Evolutionary conservation across 257 asterid species (phyloP).

Genomic region (Datura wrightii): DNA sequence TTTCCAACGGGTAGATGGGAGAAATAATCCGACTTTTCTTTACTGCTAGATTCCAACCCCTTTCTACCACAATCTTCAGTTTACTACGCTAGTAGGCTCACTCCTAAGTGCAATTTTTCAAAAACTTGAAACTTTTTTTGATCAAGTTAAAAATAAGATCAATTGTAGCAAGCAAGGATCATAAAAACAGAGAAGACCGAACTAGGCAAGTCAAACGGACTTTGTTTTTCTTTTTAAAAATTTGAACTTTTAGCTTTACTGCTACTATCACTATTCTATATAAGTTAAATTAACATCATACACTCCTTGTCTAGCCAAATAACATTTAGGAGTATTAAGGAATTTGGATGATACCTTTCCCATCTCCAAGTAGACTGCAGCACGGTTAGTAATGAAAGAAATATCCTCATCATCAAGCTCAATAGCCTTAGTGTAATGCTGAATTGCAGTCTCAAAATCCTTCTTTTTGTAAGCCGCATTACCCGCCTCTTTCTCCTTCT

Average conservation of each 20-base stretch:
- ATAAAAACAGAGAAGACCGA: neutral
- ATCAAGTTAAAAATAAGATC: neutral
- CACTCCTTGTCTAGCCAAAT: neutral
- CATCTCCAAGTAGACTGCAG: constrained; percentile 95
- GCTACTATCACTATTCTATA: neutral
- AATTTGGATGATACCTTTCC: constrained; percentile 63
- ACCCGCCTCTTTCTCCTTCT: constrained; percentile 86
- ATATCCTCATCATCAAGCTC: constrained; percentile 81
- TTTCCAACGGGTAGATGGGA: neutral
- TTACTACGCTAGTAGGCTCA: neutral
- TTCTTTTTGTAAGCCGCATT: constrained; percentile 91
- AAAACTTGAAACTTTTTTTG: neutral
- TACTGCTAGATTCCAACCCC: neutral
- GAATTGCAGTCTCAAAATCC: constrained; percentile 85
- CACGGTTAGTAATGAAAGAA: constrained; percentile 87
- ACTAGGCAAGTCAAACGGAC: neutral
- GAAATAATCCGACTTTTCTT: neutral
- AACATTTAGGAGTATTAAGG: neutral
- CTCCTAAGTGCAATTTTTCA: neutral
- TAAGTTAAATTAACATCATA: neutral
- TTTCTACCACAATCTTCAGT: neutral
- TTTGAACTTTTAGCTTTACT: neutral
- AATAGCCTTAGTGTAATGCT: constrained; percentile 71
- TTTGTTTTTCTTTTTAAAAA: neutral
- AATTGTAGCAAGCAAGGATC: neutral